Percentiles rank a stretch among this genome's conserved stretches.
phyloP scores from a whole-genome alignment of 768 basidiomycete genomes.

The Ramaria rubella region DNA sequence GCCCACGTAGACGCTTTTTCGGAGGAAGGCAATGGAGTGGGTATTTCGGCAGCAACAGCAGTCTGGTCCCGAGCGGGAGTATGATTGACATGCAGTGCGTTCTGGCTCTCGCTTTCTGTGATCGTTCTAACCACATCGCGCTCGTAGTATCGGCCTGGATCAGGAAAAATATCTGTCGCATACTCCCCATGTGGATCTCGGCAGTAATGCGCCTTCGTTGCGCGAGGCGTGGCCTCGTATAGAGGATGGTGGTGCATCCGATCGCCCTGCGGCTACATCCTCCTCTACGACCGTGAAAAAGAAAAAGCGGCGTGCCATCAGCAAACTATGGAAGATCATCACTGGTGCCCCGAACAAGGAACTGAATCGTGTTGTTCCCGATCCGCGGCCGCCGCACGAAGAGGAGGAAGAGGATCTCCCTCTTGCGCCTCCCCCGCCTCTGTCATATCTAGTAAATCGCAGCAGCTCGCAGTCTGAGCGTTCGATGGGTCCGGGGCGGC shows the following conservation, averaged over 20 bases:
- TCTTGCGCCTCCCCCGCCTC: conserved; percentile 82
- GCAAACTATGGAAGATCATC: conserved; percentile 77
- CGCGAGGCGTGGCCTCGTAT: conserved; percentile 19
- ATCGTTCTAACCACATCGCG: background rate
- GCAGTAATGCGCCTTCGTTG: conserved; percentile 24
- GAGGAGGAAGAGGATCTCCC: conserved; percentile 61
- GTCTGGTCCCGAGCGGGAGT: conserved; percentile 77
- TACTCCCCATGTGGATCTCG: conserved; percentile 18
- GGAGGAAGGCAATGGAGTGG: conserved; percentile 64
- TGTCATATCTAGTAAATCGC: conserved; percentile 73
- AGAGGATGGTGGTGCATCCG: background rate
- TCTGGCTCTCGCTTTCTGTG: background rate
- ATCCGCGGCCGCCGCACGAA: conserved; percentile 33
- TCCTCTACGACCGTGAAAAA: conserved; percentile 27
- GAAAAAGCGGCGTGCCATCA: conserved; percentile 73
- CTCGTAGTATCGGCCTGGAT: conserved; percentile 67
- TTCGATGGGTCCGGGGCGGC: conserved; percentile 44
- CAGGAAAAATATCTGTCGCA: conserved; percentile 38
- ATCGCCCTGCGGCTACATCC: background rate
- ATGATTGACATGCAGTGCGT: conserved; percentile 93
- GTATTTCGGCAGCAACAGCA: conserved; percentile 75
- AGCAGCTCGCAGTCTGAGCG: conserved; percentile 25
- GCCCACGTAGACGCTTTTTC: conserved; percentile 67
- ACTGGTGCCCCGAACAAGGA: conserved; percentile 48
- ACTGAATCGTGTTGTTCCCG: conserved; percentile 30